Base-by-base conservation (phyloP, 1,139 yeast species). In the Hansenula sp. region DNA sequence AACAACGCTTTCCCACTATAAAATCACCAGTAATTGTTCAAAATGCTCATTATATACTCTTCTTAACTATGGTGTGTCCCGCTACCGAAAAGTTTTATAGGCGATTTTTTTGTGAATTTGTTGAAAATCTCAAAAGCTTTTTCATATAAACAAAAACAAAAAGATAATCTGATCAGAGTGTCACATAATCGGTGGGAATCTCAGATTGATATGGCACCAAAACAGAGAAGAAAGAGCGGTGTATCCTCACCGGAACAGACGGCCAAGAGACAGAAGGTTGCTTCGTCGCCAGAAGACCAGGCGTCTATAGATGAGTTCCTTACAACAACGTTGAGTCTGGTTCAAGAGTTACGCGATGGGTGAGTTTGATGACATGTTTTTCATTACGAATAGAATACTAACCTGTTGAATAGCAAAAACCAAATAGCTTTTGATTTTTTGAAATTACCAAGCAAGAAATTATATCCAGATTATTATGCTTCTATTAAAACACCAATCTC, bases 401-500 rank as follows among this genome's bases (percentile, higher is more conserved):
- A 27, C 29, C 8, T 21, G 13, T 11, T n/a, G 12, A 24, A 17
- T 19, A 52, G 56, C n/a, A 53, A 56, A 44, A 50, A 55, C 57
- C 26, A 64, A 51, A 55, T 78, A 27, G 71, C 73, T 17, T 69
- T 69, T 16, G 78, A 84, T 39, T 85, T 85, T 55, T 59, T 78
- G 42, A 78, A 79, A 52, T 66, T 87, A 32, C 96, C 96, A 3
- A 72, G 83, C 29, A 82, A 77, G 55, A 82, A 82, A 50, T 65
- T 76, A 30, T 88, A 85, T 50, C 95, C 97, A 0, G 94, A 86
- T 55, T 92, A 90, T 62, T 85, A 82, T 57, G 74, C 77, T 40
- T 69, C 82, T 44, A 78, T 86, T 28, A 61, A 62, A 21, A 58
- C 66, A n/a, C 95, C 95, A 3, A 75, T 85, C 10, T 79, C 92